Conservation (phyloP, 163 green algal species). For the Chlorella variabilis region DNA sequence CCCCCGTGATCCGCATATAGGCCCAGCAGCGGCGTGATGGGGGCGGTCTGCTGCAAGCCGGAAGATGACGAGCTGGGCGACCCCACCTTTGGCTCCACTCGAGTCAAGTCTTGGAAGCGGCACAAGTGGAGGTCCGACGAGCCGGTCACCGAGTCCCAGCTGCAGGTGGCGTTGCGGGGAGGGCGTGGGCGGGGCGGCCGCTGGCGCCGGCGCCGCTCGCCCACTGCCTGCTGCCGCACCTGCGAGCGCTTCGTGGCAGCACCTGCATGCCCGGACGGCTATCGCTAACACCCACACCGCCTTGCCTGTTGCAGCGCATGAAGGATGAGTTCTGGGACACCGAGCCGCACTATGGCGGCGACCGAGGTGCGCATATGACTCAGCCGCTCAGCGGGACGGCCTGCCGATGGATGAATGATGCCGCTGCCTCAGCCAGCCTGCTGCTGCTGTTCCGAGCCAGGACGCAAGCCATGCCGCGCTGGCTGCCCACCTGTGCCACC, state of each 20-base stretch:
- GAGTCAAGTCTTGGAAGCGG: constrained; percentile 50
- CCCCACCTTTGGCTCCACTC: not conserved
- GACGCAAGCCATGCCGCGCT: too few species aligned
- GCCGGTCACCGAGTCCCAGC: constrained; percentile 58
- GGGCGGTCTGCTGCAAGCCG: constrained; percentile 30
- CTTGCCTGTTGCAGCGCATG: constrained; percentile 63
- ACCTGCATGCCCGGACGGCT: too few species aligned
- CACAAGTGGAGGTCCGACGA: constrained; percentile 70
- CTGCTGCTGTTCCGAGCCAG: too few species aligned
- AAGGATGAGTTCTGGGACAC: constrained; percentile 91
- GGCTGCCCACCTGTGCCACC: too few species aligned
- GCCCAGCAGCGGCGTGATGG: constrained; percentile 15
- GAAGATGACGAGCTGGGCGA: not conserved
- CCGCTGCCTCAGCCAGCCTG: not conserved
- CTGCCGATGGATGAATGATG: too few species aligned
- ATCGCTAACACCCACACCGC: too few species aligned
- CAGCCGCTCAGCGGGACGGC: not conserved
- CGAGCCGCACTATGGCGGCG: constrained; percentile 86
- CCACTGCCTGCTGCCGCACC: too few species aligned
- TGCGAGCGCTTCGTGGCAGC: too few species aligned
- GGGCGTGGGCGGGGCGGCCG: too few species aligned
- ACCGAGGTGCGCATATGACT: constrained; percentile 54
- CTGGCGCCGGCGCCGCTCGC: too few species aligned
- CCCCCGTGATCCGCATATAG: too few species aligned
- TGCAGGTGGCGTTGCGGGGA: constrained; percentile 48